Evolutionary conservation across 768 basidiomycete species (phyloP).

Genomic region (Tylopilus sp.): DNA sequence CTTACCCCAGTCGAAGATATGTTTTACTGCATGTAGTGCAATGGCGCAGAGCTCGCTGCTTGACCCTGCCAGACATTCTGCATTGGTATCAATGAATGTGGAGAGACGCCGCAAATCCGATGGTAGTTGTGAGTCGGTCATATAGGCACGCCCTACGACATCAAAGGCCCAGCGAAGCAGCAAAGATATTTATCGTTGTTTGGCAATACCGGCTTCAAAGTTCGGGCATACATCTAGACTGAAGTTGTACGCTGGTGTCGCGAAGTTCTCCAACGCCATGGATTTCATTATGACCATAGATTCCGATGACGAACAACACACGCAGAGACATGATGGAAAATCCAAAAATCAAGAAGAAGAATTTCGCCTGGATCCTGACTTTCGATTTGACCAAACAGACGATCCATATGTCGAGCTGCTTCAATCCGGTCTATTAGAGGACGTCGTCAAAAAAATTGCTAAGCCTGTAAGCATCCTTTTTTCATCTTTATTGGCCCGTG

Average conservation of each 20-base stretch:
- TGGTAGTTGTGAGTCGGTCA: constrained; percentile 29
- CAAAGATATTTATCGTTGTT: constrained; percentile 24
- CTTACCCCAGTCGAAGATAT: constrained; percentile 74
- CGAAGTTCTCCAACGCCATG: constrained; percentile 18
- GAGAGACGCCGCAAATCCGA: constrained; percentile 49
- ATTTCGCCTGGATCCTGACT: constrained; percentile 71
- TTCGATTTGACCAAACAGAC: constrained; percentile 75
- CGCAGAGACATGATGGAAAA: constrained; percentile 19
- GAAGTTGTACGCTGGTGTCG: not conserved
- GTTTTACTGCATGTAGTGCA: constrained; percentile 68
- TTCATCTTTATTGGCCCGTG: not conserved
- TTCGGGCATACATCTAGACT: not conserved
- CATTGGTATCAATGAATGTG: constrained; percentile 48
- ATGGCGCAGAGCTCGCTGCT: constrained; percentile 50
- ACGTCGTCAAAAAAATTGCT: constrained; percentile 57
- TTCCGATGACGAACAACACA: constrained; percentile 66
- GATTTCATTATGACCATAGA: constrained; percentile 86
- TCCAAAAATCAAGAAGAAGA: constrained; percentile 42
- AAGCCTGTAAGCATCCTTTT: constrained; percentile 51
- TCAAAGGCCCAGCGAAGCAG: too few species aligned
- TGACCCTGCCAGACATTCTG: constrained; percentile 55
- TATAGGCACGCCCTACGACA: not conserved
- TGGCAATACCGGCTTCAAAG: constrained; percentile 1
- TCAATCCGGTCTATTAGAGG: constrained; percentile 42
- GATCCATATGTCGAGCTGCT: constrained; percentile 64